These are phyloP conservation scores for Haematococcus sp. DNA, from an alignment of 139 green algal species.

Conservation along the genomic window DNA sequence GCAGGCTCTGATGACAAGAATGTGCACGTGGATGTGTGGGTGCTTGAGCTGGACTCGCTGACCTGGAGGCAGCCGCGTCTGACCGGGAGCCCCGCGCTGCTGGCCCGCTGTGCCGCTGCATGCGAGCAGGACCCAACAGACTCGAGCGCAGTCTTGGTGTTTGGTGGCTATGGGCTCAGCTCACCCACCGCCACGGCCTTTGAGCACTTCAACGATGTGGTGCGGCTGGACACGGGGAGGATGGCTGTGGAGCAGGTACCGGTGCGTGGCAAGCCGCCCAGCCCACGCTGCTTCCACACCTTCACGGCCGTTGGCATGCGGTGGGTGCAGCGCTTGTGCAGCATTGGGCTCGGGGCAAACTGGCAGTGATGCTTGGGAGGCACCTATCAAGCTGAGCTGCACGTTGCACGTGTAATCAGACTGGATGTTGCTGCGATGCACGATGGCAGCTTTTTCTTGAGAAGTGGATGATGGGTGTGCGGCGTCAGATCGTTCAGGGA, in stretches of 20 bases:
- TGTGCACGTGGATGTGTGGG: slow-evolving; percentile 3
- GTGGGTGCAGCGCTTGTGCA: neutral
- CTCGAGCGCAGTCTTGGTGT: neutral
- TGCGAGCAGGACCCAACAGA: neutral
- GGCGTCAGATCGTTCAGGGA: too few relatives aligned
- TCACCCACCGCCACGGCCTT: neutral
- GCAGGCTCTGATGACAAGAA: slow-evolving; percentile 2
- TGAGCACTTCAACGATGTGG: neutral
- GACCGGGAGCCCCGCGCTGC: neutral
- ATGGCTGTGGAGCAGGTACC: slow-evolving; percentile 1
- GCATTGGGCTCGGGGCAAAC: neutral
- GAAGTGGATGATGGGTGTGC: too few relatives aligned
- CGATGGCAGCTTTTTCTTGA: too few relatives aligned
- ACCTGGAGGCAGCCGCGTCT: neutral
- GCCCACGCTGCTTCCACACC: slow-evolving; percentile 9
- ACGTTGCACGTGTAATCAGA: too few relatives aligned
- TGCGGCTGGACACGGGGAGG: neutral
- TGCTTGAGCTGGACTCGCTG: neutral
- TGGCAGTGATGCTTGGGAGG: neutral
- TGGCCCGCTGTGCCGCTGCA: slow-evolving; percentile 7
- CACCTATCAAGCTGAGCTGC: too few relatives aligned
- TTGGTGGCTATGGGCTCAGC: neutral
- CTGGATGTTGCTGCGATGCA: too few relatives aligned
- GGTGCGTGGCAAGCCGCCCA: neutral
- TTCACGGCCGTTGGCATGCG: neutral